Conservation (phyloP, 2,329 filamentous ascomycete species). For the Fusarium sp. region DNA sequence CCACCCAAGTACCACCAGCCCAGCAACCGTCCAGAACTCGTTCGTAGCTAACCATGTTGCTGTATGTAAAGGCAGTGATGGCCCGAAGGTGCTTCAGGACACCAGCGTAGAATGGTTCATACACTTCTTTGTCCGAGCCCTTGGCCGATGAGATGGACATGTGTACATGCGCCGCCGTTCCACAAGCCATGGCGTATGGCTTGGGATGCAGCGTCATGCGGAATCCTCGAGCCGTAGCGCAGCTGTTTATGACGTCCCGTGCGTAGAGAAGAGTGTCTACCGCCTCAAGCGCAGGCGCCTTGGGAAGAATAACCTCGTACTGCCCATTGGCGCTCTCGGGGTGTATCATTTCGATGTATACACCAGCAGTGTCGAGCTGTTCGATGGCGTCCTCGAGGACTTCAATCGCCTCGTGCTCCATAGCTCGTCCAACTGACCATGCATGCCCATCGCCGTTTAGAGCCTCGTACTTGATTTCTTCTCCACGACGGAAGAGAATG, state of each 20-base stretch:
- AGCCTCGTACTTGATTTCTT: conserved; percentile 51
- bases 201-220: conserved; percentile 81
- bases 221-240: conserved; percentile 72
- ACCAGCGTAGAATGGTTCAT: conserved; percentile 78
- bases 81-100: conserved; percentile 74
- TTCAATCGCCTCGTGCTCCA: conserved; percentile 68
- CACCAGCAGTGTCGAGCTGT: conserved; percentile 69
- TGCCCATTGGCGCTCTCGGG: conserved; percentile 80
- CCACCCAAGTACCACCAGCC: conserved; percentile 82
- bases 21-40: conserved; percentile 77
- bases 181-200: conserved; percentile 68
- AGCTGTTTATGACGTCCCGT: conserved; percentile 74
- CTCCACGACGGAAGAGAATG: conserved; percentile 69
- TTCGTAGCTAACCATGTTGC: conserved; percentile 75
- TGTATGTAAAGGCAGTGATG: conserved; percentile 77
- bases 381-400: conserved; percentile 76
- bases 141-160: conserved; percentile 70
- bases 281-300: conserved; percentile 72
- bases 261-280: conserved; percentile 79
- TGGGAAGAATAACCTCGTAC: conserved; percentile 80
- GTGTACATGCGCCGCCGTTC: conserved; percentile 78
- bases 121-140: conserved; percentile 56
- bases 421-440: conserved; percentile 75
- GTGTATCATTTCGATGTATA: conserved; percentile 79
- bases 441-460: conserved; percentile 74